Conservation (phyloP, 2,329 filamentous ascomycete genomes). For the Rosellinia necatrix region DNA sequence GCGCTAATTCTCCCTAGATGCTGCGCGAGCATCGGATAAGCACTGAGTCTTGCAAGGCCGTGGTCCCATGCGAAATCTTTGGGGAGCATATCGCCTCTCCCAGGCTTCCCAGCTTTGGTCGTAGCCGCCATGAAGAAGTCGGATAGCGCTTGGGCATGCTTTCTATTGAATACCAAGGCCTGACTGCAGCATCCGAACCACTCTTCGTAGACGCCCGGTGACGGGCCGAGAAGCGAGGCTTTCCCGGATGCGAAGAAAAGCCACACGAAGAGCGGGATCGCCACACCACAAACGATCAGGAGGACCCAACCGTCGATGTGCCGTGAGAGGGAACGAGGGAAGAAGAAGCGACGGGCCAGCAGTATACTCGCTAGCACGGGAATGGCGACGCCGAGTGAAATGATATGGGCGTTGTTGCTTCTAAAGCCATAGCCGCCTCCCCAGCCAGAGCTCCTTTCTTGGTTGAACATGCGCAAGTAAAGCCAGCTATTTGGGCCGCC, state of each 20-base stretch:
- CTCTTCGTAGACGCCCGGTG: conserved; percentile 37
- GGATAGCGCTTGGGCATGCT: conserved; percentile 32
- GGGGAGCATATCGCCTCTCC: conserved; percentile 40
- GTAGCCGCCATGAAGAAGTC: conserved; percentile 33
- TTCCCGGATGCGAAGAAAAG: conserved; percentile 42
- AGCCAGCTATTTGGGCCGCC: conserved; percentile 39
- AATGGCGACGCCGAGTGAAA: conserved; percentile 34
- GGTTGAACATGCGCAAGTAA: conserved; percentile 41
- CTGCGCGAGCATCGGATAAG: conserved; percentile 43
- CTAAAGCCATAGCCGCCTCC: conserved; percentile 38
- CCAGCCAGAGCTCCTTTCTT: conserved; percentile 40
- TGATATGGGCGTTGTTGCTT: conserved; percentile 39
- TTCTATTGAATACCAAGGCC: conserved; percentile 40
- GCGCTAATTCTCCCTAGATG: conserved; percentile 39
- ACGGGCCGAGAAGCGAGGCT: conserved; percentile 36
- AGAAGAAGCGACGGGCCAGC: conserved; percentile 27
- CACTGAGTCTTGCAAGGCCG: conserved; percentile 39
- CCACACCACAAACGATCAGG: conserved; percentile 36
- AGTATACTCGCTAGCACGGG: conserved; percentile 33
- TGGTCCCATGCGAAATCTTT: conserved; percentile 39
- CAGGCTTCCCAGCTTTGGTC: conserved; percentile 22
- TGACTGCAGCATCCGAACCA: conserved; percentile 42
- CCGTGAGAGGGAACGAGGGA: conserved; percentile 31
- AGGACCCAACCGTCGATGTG: conserved; percentile 38
- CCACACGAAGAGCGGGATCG: conserved; percentile 39